Percentiles rank a stretch among this genome's conserved stretches.
These are phyloP conservation scores for Heliocybe sulcata DNA, from an alignment of 1,284 basidiomycete genomes.

Conservation along the genomic window DNA sequence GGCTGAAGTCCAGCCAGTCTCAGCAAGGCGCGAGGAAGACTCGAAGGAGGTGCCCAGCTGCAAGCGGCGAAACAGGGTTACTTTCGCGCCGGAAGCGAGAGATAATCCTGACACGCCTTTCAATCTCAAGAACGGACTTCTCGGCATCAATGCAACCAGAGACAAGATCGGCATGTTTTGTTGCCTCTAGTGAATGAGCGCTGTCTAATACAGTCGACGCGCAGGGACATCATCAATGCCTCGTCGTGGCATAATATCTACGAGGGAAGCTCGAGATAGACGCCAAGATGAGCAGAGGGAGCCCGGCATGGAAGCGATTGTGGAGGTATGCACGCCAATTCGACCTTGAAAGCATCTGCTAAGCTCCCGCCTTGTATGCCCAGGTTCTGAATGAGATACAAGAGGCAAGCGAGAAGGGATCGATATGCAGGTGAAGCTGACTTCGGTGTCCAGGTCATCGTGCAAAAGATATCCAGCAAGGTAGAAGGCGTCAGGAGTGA, in stretches of 20 bases:
- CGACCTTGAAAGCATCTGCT: neutral
- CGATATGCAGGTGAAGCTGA: neutral
- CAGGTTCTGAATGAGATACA: constrained; percentile 15
- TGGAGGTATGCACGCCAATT: constrained; percentile 5
- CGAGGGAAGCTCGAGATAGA: neutral
- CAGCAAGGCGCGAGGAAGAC: neutral
- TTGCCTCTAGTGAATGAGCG: neutral
- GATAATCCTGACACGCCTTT: neutral
- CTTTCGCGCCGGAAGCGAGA: neutral
- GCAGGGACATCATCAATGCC: too few species aligned
- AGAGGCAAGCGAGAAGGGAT: constrained; percentile 9
- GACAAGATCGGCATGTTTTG: neutral
- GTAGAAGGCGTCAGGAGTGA: constrained; percentile 34
- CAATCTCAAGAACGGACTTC: neutral
- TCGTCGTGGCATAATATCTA: neutral
- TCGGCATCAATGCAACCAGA: neutral
- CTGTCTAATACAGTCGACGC: too few species aligned
- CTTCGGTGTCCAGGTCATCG: constrained; percentile 25
- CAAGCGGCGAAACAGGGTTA: neutral
- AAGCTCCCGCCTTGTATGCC: neutral
- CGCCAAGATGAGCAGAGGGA: neutral
- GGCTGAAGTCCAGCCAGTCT: neutral
- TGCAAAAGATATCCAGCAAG: constrained; percentile 32
- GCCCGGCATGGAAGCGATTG: constrained; percentile 14
- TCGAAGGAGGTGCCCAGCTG: neutral